Conservation (phyloP, 805 yeast genomes). For the Candida jianshihensis region DNA sequence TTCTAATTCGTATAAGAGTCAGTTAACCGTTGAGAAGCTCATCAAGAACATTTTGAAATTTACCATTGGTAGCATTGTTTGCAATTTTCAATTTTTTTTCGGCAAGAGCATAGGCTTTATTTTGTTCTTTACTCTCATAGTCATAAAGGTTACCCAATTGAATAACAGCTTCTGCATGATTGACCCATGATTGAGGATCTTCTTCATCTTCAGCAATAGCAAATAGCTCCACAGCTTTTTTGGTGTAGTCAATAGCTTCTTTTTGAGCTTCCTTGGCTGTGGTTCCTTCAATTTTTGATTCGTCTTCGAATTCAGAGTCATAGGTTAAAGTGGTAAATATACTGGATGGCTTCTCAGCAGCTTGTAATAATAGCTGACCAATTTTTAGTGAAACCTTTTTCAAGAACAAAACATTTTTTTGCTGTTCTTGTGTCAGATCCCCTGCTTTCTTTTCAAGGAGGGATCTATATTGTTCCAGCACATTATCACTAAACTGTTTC, state of each 20-base stretch:
- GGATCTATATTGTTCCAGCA: conserved; percentile 9
- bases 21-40: conserved; percentile 30
- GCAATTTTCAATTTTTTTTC: conserved; percentile 63
- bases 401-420: conserved; percentile 22
- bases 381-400: conserved; percentile 39
- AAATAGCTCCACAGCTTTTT: conserved; percentile 51
- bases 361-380: conserved; percentile 58
- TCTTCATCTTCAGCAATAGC: conserved; percentile 56
- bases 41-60: conserved; percentile 56
- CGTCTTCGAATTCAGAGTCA: conserved; percentile 41
- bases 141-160: conserved; percentile 70
- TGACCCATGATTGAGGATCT: conserved; percentile 77
- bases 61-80: conserved; percentile 74
- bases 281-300: conserved; percentile 18
- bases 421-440: conserved; percentile 11
- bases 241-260: conserved; percentile 40
- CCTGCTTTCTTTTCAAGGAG: conserved; percentile 9
- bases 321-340: conserved; percentile 51
- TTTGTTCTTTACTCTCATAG: conserved; percentile 61
- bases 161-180: conserved; percentile 80
- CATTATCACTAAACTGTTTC: conserved; percentile 15
- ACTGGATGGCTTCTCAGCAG: conserved; percentile 55
- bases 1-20: not conserved
- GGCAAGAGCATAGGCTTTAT: conserved; percentile 58
- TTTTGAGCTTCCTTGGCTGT: conserved; percentile 37